Conservation (phyloP, 2,329 filamentous ascomycete genomes). For the Gyromitra esculenta region DNA sequence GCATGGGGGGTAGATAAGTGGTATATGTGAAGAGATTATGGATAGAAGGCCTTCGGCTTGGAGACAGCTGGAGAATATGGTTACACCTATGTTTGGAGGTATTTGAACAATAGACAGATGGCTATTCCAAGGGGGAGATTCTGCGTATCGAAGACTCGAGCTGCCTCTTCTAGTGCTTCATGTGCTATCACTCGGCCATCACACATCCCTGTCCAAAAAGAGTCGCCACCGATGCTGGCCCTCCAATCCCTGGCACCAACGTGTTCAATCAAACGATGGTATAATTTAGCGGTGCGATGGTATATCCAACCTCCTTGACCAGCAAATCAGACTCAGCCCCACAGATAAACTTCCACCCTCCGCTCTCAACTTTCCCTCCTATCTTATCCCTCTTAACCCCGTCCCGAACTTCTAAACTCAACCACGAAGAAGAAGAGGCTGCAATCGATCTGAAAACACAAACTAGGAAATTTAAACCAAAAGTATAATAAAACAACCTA, state of each 20-base stretch:
- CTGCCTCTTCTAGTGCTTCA: background rate
- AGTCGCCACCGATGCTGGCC: background rate
- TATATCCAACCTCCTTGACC: constrained; percentile 5
- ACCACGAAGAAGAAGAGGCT: background rate
- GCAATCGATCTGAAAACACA: constrained; percentile 20
- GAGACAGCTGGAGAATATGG: no score
- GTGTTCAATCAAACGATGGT: background rate
- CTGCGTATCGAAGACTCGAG: background rate
- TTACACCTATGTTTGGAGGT: no score
- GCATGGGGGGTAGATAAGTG: no score
- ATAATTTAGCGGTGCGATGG: constrained; percentile 6
- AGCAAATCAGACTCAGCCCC: background rate
- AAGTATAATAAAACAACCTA: constrained; percentile 2
- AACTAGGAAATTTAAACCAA: background rate
- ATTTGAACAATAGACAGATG: no score
- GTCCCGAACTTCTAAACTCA: constrained; percentile 3
- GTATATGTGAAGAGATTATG: no score
- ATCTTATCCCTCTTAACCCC: constrained; percentile 5
- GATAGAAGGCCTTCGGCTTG: no score
- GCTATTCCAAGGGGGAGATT: background rate
- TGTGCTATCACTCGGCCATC: constrained; percentile 3
- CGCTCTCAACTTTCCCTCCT: background rate
- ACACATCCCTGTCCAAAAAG: background rate
- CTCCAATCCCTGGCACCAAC: background rate
- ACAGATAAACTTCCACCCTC: background rate